Evolutionary conservation across 305 asterid species (phyloP).

Genomic region (Vinca major): DNA sequence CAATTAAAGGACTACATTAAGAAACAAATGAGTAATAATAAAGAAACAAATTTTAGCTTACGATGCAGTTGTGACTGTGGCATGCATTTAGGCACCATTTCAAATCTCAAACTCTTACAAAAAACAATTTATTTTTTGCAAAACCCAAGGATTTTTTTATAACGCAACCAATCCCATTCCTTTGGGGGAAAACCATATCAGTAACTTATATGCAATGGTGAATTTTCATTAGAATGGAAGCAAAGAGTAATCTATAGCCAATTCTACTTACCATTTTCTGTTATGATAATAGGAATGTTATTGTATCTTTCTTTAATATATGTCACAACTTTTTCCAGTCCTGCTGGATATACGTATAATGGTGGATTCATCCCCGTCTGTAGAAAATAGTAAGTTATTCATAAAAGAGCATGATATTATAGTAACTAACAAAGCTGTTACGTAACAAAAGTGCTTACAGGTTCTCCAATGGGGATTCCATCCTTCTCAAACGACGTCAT

Average conservation of each 20-base stretch:
- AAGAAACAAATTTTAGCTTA: neutral
- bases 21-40: too few relatives aligned
- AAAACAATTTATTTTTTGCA: too few relatives aligned
- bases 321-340: constrained; percentile 42
- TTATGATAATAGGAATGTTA: constrained; percentile 36
- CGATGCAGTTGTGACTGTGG: too few relatives aligned
- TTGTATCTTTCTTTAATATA: constrained; percentile 41
- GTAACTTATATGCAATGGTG: too few relatives aligned
- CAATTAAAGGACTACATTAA: neutral
- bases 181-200: too few relatives aligned
- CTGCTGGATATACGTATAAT: constrained; percentile 37
- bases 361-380: constrained; percentile 28
- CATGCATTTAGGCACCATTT: too few relatives aligned
- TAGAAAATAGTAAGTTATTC: constrained; percentile 16
- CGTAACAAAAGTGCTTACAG: constrained; percentile 22
- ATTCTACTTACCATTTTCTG: constrained; percentile 38
- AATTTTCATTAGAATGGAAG: neutral
- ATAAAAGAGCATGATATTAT: neutral
- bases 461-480: constrained; percentile 36
- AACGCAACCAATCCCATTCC: too few relatives aligned
- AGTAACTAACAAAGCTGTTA: neutral
- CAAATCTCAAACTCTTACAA: too few relatives aligned
- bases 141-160: too few relatives aligned
- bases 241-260: neutral
- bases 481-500: constrained; percentile 24